Conservation (phyloP, 2,329 filamentous ascomycete genomes). For the Diaporthe ilicicola region DNA sequence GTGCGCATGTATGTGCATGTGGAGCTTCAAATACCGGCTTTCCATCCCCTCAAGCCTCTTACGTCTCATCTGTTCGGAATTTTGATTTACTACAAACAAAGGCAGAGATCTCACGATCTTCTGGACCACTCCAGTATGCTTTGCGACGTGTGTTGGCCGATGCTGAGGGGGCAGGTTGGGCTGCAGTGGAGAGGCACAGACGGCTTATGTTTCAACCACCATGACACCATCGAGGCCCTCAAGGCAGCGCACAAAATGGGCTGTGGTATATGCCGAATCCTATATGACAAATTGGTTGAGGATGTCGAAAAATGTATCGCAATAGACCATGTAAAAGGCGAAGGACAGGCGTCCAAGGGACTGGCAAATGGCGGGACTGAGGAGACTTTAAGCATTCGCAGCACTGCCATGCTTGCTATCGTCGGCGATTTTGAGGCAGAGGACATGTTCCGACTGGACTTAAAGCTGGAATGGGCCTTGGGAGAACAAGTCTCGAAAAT, state of each 20-base stretch:
- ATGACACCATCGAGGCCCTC: not conserved
- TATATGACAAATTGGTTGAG: not conserved
- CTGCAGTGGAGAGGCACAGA: conserved; percentile 1
- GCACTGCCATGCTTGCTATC: not conserved
- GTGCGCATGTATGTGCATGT: no score
- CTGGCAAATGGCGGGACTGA: not conserved
- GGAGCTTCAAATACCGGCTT: no score
- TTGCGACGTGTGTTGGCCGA: conserved; percentile 4
- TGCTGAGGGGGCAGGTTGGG: conserved; percentile 3
- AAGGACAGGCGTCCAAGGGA: not conserved
- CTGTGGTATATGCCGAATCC: conserved; percentile 1
- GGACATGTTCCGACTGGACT: not conserved
- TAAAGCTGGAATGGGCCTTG: not conserved
- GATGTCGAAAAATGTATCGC: not conserved
- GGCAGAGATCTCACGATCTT: not conserved
- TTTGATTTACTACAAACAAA: not conserved
- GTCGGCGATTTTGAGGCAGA: not conserved
- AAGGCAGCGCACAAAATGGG: not conserved
- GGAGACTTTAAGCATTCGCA: not conserved
- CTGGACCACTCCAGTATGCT: not conserved
- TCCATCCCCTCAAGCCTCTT: no score
- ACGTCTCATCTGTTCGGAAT: not conserved
- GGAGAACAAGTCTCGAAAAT: not conserved
- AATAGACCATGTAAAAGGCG: not conserved
- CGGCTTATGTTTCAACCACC: conserved; percentile 3